Evolutionary conservation across 2,329 filamentous ascomycete genomes (phyloP).

Genomic region (Hypoxylon sp.): DNA sequence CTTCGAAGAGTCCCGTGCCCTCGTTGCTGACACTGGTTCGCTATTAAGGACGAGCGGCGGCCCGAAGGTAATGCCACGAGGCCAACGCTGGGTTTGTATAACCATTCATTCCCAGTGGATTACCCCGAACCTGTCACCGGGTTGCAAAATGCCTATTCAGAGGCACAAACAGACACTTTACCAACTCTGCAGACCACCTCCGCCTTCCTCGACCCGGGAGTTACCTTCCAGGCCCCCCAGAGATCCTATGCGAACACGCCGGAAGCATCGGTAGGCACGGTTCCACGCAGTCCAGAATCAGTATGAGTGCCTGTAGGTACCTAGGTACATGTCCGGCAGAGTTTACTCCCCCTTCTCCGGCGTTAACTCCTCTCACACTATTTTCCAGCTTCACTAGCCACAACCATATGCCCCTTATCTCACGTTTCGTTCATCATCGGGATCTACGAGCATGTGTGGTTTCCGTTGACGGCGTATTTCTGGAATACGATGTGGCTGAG

Average conservation of each 20-base stretch:
- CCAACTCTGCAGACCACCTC: neutral
- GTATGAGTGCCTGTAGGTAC: too few relatives aligned
- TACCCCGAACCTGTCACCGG: neutral
- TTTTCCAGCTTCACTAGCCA: neutral
- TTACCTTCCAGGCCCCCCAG: neutral
- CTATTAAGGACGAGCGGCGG: neutral
- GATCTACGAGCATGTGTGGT: neutral
- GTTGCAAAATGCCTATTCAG: neutral
- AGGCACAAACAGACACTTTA: neutral
- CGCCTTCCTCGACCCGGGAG: neutral
- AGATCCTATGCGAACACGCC: neutral
- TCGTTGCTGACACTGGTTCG: neutral
- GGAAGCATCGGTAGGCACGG: neutral
- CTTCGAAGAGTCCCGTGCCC: neutral
- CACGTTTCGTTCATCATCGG: neutral
- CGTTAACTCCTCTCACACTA: neutral
- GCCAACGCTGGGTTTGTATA: neutral
- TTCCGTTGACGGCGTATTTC: neutral
- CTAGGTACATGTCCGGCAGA: neutral
- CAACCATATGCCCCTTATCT: neutral
- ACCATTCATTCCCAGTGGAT: neutral
- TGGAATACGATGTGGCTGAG: neutral
- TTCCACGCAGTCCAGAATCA: neutral
- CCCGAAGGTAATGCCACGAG: neutral
- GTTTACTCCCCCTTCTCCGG: neutral